Conservation (phyloP, 768 basidiomycete species). For the Daedalea quercina region DNA sequence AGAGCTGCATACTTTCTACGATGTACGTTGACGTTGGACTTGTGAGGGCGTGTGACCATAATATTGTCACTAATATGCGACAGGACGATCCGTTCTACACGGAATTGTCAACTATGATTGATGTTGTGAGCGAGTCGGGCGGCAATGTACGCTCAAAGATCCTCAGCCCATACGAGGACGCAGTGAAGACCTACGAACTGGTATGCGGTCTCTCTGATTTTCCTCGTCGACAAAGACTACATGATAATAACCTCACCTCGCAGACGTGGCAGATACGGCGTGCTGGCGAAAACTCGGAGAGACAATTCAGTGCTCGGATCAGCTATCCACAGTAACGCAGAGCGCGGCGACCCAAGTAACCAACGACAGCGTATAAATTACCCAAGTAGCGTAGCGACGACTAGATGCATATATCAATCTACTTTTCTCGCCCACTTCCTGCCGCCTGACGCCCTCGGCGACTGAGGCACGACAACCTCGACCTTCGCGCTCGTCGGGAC, state of each 20-base stretch:
- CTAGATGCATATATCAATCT: constrained; percentile 33
- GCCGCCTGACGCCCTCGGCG: constrained; percentile 38
- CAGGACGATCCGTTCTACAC: constrained; percentile 16
- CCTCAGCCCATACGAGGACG: constrained; percentile 35
- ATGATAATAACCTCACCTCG: neutral
- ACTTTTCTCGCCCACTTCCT: constrained; percentile 73
- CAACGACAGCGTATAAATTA: neutral
- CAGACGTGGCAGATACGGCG: neutral
- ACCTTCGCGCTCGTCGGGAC: constrained; percentile 21
- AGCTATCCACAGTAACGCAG: no score
- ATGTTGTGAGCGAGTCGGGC: constrained; percentile 32
- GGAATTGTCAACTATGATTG: constrained; percentile 21
- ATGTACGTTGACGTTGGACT: constrained; percentile 4
- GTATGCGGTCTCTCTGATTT: constrained; percentile 3
- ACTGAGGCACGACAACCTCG: constrained; percentile 37
- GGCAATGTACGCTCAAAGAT: constrained; percentile 22
- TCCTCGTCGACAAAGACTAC: neutral
- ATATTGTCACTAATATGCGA: neutral
- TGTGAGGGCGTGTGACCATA: neutral
- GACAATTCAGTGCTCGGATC: neutral
- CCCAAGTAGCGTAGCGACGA: neutral
- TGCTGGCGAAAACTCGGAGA: neutral
- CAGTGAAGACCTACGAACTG: constrained; percentile 33
- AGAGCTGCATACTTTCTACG: constrained; percentile 30
- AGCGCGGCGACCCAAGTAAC: neutral